Evolutionary conservation across 148 eudicot species (phyloP).

Genomic region (Silene latifolia): DNA sequence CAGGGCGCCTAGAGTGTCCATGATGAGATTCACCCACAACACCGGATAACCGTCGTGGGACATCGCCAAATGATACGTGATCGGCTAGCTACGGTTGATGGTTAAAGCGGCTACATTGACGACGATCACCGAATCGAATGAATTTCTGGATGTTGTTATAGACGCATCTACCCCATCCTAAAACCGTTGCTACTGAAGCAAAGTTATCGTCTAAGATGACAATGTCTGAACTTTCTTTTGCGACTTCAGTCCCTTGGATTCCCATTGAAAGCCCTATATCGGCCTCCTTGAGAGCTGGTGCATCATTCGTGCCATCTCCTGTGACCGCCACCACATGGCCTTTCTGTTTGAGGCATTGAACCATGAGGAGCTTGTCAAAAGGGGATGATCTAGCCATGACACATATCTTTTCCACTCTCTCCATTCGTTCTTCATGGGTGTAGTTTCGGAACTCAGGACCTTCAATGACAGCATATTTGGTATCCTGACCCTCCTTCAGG

Average conservation of each 20-base stretch:
- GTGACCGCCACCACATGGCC: conserved; percentile 40
- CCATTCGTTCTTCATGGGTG: conserved; percentile 26
- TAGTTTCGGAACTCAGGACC: conserved; percentile 26
- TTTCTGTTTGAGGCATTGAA: conserved; percentile 29
- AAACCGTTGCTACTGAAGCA: conserved; percentile 31
- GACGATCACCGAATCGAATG: conserved; percentile 32
- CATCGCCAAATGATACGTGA: conserved; percentile 29
- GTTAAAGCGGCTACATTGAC: conserved; percentile 34
- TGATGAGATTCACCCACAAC: conserved; percentile 35
- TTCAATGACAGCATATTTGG: conserved; percentile 18
- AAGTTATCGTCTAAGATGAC: conserved; percentile 36
- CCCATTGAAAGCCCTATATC: conserved; percentile 27
- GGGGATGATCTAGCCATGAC: conserved; percentile 39
- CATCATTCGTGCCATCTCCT: conserved; percentile 38
- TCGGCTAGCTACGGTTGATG: conserved; percentile 35
- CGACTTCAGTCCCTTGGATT: conserved; percentile 30
- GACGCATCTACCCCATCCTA: conserved; percentile 35
- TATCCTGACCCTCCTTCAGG: conserved; percentile 16
- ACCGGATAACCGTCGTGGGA: conserved; percentile 34
- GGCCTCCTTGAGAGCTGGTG: conserved; percentile 31
- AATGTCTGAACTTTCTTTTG: conserved; percentile 36
- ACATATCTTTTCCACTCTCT: conserved; percentile 23
- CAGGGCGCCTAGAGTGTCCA: conserved; percentile 37
- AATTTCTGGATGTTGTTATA: conserved; percentile 40
- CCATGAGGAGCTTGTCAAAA: conserved; percentile 35